These are phyloP conservation scores for Dysphania ambrosioides DNA, from an alignment of 148 eudicot species.

Conservation along the genomic window DNA sequence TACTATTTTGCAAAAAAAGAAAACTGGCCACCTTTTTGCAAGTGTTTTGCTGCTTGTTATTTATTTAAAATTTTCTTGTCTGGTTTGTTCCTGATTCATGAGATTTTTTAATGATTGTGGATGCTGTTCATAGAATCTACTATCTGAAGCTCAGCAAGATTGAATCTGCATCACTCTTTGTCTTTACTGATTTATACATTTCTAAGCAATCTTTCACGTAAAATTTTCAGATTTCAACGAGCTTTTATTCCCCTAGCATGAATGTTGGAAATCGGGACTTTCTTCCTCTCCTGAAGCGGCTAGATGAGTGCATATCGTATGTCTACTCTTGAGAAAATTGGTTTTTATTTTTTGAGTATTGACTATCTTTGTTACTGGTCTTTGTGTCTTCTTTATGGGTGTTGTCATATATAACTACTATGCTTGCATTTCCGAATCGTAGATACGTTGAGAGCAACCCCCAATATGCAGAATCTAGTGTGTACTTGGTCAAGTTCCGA, in stretches of 20 bases:
- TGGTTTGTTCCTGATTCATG: not conserved
- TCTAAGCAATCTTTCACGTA: conserved; percentile 4
- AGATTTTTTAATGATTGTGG: not conserved
- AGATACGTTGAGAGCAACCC: conserved; percentile 98
- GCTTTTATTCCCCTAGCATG: conserved; percentile 82
- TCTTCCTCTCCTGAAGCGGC: conserved; percentile 79
- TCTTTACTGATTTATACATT: not conserved
- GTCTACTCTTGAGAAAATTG: conserved; percentile 26
- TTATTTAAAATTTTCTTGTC: not conserved
- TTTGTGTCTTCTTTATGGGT: not conserved
- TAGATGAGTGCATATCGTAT: conserved; percentile 96
- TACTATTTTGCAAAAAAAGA: too few species aligned
- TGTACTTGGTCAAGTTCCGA: conserved; percentile 94
- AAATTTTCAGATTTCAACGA: conserved; percentile 76
- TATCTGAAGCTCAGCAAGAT: not conserved
- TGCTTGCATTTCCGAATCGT: conserved; percentile 15
- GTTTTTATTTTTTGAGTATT: not conserved
- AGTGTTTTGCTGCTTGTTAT: not conserved
- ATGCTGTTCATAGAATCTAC: not conserved
- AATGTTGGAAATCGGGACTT: conserved; percentile 74
- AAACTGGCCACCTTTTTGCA: too few species aligned
- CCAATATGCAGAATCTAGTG: conserved; percentile 96
- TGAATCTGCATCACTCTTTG: not conserved
- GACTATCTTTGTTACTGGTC: not conserved
- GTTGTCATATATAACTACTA: conserved; percentile 1